phyloP scores from a whole-genome alignment of 2,329 filamentous ascomycete species.

The Trichoderma koningiopsis region DNA sequence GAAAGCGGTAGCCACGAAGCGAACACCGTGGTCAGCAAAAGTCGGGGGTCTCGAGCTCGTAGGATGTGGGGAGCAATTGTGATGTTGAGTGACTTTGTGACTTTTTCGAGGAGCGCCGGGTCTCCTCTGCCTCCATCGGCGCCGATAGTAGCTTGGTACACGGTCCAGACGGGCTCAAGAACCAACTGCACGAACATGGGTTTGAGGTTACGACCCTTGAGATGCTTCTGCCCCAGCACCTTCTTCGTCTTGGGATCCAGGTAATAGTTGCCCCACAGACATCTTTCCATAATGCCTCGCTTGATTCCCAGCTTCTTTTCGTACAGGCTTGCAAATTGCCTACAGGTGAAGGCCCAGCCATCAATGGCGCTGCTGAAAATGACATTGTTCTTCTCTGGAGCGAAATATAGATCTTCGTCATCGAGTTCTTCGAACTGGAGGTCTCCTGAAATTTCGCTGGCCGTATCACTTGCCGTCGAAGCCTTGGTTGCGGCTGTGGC shows the following conservation, averaged over 20 bases:
- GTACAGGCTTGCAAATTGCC: constrained; percentile 90
- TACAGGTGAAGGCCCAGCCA: constrained; percentile 97
- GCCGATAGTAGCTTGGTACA: constrained; percentile 87
- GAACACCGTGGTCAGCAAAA: constrained; percentile 85
- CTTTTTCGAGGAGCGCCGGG: constrained; percentile 81
- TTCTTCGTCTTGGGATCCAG: constrained; percentile 96
- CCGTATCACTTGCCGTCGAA: constrained; percentile 47
- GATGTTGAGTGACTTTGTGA: constrained; percentile 86
- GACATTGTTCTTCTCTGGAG: constrained; percentile 97
- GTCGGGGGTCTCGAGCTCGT: constrained; percentile 78
- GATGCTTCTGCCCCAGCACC: constrained; percentile 83
- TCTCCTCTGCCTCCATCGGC: constrained; percentile 83
- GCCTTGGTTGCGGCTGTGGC: constrained; percentile 68
- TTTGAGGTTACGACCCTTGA: constrained; percentile 88
- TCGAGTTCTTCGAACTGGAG: constrained; percentile 84
- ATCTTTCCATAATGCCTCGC: constrained; percentile 81
- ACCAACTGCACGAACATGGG: constrained; percentile 98
- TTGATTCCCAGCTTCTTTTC: constrained; percentile 98
- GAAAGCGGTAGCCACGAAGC: constrained; percentile 89
- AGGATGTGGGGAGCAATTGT: constrained; percentile 82
- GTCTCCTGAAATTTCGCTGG: constrained; percentile 56
- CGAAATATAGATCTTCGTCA: constrained; percentile 97
- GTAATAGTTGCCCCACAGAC: constrained; percentile 96
- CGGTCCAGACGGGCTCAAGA: constrained; percentile 92
- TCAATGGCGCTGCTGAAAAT: constrained; percentile 98